These are phyloP conservation scores for Phragmites australis DNA, from an alignment of 176 grass and related monocot species.

Conservation along the genomic window DNA sequence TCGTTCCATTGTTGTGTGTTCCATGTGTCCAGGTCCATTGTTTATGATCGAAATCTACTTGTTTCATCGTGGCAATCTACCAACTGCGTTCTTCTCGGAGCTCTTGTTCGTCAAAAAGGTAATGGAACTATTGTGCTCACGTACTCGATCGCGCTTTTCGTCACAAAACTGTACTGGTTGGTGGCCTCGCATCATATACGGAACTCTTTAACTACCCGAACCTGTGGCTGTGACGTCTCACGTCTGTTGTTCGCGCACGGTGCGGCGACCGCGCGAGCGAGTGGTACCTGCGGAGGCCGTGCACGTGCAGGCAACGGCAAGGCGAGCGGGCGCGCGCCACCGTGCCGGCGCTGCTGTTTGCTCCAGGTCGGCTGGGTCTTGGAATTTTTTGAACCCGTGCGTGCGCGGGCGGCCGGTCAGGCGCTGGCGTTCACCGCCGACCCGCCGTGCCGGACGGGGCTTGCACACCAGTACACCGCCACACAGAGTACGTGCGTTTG, in stretches of 20 bases:
- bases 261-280: too few species aligned
- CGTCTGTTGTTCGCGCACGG: too few species aligned
- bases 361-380: neutral
- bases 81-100: neutral
- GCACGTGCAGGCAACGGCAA: too few species aligned
- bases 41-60: neutral
- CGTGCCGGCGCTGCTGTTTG: conserved; percentile 5
- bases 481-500: conserved; percentile 4
- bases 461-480: neutral
- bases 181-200: too few species aligned
- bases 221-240: too few species aligned
- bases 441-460: neutral
- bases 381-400: neutral
- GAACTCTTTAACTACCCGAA: too few species aligned
- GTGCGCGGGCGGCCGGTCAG: neutral
- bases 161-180: too few species aligned
- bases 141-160: too few species aligned
- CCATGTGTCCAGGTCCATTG: too few species aligned
- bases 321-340: neutral
- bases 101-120: too few species aligned
- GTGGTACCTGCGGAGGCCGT: too few species aligned
- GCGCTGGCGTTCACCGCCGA: neutral
- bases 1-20: neutral
- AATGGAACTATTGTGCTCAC: too few species aligned
- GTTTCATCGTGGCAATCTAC: neutral